A percentile compares a stretch with the other conserved stretches of the same genome.
These are phyloP conservation scores for Podaxis rugospora DNA, from an alignment of 768 basidiomycete genomes.

Conservation along the genomic window DNA sequence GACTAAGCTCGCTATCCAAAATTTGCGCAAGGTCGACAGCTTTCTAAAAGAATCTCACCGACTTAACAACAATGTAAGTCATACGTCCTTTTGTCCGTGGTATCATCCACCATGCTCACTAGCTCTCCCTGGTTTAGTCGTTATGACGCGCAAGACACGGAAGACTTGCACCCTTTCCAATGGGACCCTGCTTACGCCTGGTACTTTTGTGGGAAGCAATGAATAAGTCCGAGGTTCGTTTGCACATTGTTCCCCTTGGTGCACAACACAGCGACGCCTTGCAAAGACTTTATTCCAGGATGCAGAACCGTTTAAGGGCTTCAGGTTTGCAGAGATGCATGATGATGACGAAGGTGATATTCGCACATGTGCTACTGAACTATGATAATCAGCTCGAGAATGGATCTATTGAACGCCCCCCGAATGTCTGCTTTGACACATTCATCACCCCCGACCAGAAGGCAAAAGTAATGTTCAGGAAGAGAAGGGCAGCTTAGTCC, in stretches of 20 bases:
- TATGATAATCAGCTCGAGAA: slow-evolving; percentile 30
- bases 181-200: slow-evolving; percentile 33
- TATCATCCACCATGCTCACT: too few species aligned
- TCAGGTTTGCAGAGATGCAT: slow-evolving; percentile 28
- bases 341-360: slow-evolving; percentile 21
- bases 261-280: neutral
- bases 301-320: slow-evolving; percentile 30
- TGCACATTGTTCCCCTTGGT: neutral
- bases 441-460: neutral
- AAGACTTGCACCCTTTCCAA: slow-evolving; percentile 36
- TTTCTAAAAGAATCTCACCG: slow-evolving; percentile 37
- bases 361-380: slow-evolving; percentile 30
- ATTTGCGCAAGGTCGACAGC: slow-evolving; percentile 41
- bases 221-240: slow-evolving; percentile 14
- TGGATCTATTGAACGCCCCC: slow-evolving; percentile 1
- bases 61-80: slow-evolving; percentile 1
- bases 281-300: slow-evolving; percentile 21
- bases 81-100: neutral
- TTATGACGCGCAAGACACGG: slow-evolving; percentile 24
- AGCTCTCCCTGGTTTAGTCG: neutral
- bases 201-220: slow-evolving; percentile 25
- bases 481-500: neutral
- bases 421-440: neutral
- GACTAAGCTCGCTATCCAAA: slow-evolving; percentile 28
- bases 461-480: slow-evolving; percentile 4